These are phyloP conservation scores for Castanea crenata DNA, from an alignment of 306 rosid genomes.

Conservation along the genomic window DNA sequence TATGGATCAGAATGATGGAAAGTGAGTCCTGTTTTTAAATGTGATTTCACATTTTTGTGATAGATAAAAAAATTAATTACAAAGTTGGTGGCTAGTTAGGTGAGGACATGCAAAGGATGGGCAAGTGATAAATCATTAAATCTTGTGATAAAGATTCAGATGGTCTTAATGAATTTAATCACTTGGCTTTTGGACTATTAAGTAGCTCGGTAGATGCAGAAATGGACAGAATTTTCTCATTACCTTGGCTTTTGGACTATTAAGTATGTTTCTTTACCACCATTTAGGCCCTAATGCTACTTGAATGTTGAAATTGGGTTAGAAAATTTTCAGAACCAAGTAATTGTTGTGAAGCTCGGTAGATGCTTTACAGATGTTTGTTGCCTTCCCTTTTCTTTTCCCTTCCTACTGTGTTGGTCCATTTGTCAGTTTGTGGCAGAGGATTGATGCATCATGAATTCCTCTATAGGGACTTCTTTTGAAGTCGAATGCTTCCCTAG, in stretches of 20 bases:
- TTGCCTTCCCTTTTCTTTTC: background rate
- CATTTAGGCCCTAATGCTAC: background rate
- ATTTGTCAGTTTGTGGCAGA: background rate
- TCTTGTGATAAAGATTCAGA: background rate
- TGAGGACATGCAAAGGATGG: background rate
- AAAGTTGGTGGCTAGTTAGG: background rate
- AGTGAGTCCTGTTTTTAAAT: background rate
- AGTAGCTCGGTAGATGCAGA: background rate
- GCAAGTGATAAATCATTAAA: background rate
- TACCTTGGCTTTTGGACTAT: constrained; percentile 1
- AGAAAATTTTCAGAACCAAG: background rate
- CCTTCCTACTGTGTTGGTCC: background rate
- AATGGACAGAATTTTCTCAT: background rate
- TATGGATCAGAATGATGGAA: background rate
- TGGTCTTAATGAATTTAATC: background rate
- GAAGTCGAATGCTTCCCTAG: background rate
- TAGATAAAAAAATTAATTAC: background rate
- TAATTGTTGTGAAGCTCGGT: background rate
- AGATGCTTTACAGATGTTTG: background rate
- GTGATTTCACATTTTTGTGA: background rate
- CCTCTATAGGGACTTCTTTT: background rate
- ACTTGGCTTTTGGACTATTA: too few species aligned
- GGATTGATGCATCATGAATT: background rate
- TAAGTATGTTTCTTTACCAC: background rate
- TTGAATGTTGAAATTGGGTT: background rate